Base-by-base conservation (phyloP, 306 rosid species). In the Vigna unguiculata region DNA sequence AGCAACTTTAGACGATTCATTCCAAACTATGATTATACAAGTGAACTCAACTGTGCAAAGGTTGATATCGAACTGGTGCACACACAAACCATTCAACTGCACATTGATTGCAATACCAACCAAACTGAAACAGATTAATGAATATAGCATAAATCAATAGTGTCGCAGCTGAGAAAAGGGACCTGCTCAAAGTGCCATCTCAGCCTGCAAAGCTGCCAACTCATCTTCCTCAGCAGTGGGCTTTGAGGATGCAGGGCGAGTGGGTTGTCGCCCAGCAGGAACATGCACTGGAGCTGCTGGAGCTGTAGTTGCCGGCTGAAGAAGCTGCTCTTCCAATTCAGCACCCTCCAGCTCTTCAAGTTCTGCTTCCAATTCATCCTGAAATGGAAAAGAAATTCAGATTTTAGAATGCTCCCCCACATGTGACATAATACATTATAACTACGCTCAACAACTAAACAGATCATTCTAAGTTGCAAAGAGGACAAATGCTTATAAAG, bases 291-390 rank as follows among this genome's bases (percentile, higher is more conserved):
- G 93, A 21, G 99, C 94, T 6, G 91, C 97, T 45, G 98, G 98
- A 66, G 96, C 87, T 46, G 91, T 88, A 80, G 97, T 89, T 75
- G 99, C 93, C 0, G 99, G 99, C 85, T 96, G 96, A 74, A 96
- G 99, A 81, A 96, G 97, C 65, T 91, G 98, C 70, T 96, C 99
- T 90, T 96, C 98, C 93, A 89, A 86, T 82, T 96, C 99, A 9
- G 97, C 94, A 41, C 99, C 93, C 83, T 96, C 99, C 40, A 96
- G 90, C 86, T 96, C 99, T 87, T 96, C 99, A 40, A 96, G 98
- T 81, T 96, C 98, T 28, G 98, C 99, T 87, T 92, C 98, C 87
- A 96, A 77, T 82, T 95, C 99, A 61, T 95, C 99, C 99, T 95
- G 88, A 82, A 78, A 80, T 28, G 34, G 69, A 17, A 79, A 76